Evolutionary conservation across 1,139 yeast species (phyloP).

Genomic region (Taphrina sp.): DNA sequence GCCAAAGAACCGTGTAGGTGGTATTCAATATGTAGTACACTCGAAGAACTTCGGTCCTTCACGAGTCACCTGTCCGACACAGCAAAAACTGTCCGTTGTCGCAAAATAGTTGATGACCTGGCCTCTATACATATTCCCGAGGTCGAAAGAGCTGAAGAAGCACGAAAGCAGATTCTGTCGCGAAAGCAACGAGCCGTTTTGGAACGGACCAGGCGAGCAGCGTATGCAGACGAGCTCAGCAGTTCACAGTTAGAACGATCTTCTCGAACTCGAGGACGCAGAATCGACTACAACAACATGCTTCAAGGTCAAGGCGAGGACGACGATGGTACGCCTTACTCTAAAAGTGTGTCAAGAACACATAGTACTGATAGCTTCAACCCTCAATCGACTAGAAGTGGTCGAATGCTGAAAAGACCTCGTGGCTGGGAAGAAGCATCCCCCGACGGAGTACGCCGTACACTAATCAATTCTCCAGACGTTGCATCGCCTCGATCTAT

Average conservation of each 20-base stretch:
- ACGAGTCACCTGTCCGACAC: constrained; percentile 32
- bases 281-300: constrained; percentile 43
- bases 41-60: constrained; percentile 41
- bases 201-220: constrained; percentile 37
- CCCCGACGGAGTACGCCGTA: too few species aligned
- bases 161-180: constrained; percentile 38
- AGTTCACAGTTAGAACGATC: constrained; percentile 43
- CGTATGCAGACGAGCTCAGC: constrained; percentile 38
- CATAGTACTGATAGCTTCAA: not conserved
- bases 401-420: constrained; percentile 12
- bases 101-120: constrained; percentile 18
- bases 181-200: constrained; percentile 35
- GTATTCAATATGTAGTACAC: constrained; percentile 43
- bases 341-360: not conserved
- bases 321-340: constrained; percentile 36
- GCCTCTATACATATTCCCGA: constrained; percentile 38
- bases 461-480: too few species aligned
- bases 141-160: constrained; percentile 40
- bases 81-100: constrained; percentile 27
- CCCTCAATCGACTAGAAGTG: constrained; percentile 9
- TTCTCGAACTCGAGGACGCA: constrained; percentile 45
- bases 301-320: constrained; percentile 38
- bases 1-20: constrained; percentile 42
- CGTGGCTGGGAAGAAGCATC: constrained; percentile 6
- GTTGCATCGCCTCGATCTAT: too few species aligned